Evolutionary conservation across 1,284 basidiomycete genomes (phyloP), one percentile per base, ranked within the genome.

Genomic region (Heterobasidion occidentale): DNA sequence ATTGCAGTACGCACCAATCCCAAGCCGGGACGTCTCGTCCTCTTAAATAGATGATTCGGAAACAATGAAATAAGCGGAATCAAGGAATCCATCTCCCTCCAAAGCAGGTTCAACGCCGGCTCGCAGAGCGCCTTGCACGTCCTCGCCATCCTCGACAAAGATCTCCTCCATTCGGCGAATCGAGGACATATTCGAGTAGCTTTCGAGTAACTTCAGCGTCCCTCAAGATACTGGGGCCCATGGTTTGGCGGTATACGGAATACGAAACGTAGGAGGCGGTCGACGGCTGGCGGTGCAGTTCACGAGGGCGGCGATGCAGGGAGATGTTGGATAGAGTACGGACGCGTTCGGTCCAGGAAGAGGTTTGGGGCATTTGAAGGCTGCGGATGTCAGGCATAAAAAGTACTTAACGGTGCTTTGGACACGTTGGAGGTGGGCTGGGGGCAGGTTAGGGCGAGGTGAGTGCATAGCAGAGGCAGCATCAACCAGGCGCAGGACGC

Each of bases 71-170:
- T 71, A 56, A 90, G 72, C 5, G 88, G 88, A 47, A 83, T 69
- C 59, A 90, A 73, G 14, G 86, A 88, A 68, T 90, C 88, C 55
- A 90, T 71, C 64, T 90, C 88, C 65, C 77, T 81, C 88, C 88
- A 90, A 36, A 90, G 73, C 51, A 83, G 70, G 66, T 84, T 74
- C 58, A 90, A 66, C n/a, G 84, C 81, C n/a, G 86, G 85, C 61
- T 86, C 86, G 60, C 77, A 80, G 67, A 89, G 73, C 27, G 81
- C 80, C 61, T 77, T 82, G 70, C 88, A 90, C 52, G 88, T 89
- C 56, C 88, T 76, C 53, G 88, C 81, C 60, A 90, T 72, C 64
- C 87, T 76, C 50, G 61, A 62, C 19, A 62, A 52, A 17, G 55
- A 52, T 52, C 66, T 64, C 60, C 77, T 36, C 87, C 87, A 61